Evolutionary conservation across 805 yeast genomes (phyloP).

Genomic region (Saccharomycopsis fermentans): DNA sequence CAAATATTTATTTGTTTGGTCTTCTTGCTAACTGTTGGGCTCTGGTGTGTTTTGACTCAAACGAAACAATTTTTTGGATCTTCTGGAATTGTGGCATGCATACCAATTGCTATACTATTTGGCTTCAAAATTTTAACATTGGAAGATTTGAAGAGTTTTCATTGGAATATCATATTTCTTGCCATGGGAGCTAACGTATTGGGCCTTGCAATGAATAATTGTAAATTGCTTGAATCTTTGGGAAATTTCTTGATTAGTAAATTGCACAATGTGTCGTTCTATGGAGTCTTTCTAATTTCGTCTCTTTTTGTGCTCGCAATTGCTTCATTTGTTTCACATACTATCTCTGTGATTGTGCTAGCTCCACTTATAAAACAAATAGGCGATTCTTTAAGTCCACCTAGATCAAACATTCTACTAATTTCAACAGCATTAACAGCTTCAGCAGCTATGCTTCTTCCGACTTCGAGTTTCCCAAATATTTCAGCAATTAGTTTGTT

Average conservation of each 20-base stretch:
- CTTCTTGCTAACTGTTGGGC: slow-evolving; percentile 58
- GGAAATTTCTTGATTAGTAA: slow-evolving; percentile 57
- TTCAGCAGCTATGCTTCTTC: slow-evolving; percentile 95
- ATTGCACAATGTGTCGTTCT: slow-evolving; percentile 45
- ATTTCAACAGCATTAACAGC: slow-evolving; percentile 59
- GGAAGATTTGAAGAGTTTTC: slow-evolving; percentile 89
- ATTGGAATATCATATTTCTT: slow-evolving; percentile 91
- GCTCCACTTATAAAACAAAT: slow-evolving; percentile 85
- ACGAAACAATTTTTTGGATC: slow-evolving; percentile 74
- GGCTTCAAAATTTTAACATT: slow-evolving; percentile 81
- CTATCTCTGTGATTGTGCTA: slow-evolving; percentile 91
- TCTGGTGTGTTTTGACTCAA: slow-evolving; percentile 85
- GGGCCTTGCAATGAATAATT: slow-evolving; percentile 89
- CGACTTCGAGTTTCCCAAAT: slow-evolving; percentile 96
- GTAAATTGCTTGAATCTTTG: slow-evolving; percentile 73
- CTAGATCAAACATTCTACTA: slow-evolving; percentile 59
- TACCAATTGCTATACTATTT: slow-evolving; percentile 84
- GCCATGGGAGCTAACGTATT: slow-evolving; percentile 98
- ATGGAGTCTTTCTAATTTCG: slow-evolving; percentile 65
- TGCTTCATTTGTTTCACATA: slow-evolving; percentile 94
- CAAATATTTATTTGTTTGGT: slow-evolving; percentile 71
- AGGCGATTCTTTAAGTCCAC: slow-evolving; percentile 51
- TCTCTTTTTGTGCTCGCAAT: slow-evolving; percentile 72
- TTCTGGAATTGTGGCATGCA: slow-evolving; percentile 90
- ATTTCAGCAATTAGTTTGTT: slow-evolving; percentile 94